Base-by-base conservation (phyloP, 2,329 filamentous ascomycete genomes). In the Botrytis byssoidea region DNA sequence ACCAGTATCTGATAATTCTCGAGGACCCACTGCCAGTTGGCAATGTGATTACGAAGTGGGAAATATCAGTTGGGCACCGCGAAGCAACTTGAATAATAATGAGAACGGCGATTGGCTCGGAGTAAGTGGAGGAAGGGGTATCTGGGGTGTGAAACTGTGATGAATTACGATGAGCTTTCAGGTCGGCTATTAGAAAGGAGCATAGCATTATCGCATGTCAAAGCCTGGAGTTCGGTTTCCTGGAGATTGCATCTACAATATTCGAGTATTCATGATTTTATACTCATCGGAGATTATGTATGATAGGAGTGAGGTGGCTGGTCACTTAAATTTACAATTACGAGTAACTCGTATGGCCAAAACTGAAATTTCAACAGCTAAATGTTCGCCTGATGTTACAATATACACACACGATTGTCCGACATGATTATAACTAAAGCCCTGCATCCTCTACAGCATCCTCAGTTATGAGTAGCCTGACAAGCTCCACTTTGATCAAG, bases 41-140 rank as follows among this genome's bases (percentile, higher is more conserved):
- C 88, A 91, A 81, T 95, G 93, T 81, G 93, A 96, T 77, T 95
- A 95, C 79, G 93, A 97, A 82, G 90, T 97, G 68, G 91, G 90
- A 59, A 97, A 97, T 81, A 85, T 97, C 22, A 93, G 92, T 77
- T 97, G 93, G 93, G 92, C 93, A 44, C 93, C 93, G 46, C 91
- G 91, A 75, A 89, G 87, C 75, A 84, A 90, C 35, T 83, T 91
- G 73, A 73, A 60, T 42, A 91, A 87, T 44, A 85, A 85, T 29
- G 92, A 95, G 74, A 89, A 88, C 25, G 92, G 92, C 32, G 93
- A 97, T 78, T 97, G 93, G 93, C 84, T 97, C 10, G 93, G 93
- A 63, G 92, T 96, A 3, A 92, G 91, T 79, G 93, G 92, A 29
- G 93, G 93, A 32, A 86, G 93, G 75, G 93, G 93, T 8, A 88